These are phyloP conservation scores for Dothidotthia symphoricarpi DNA, from an alignment of 2,329 filamentous ascomycete genomes.

Conservation along the genomic window DNA sequence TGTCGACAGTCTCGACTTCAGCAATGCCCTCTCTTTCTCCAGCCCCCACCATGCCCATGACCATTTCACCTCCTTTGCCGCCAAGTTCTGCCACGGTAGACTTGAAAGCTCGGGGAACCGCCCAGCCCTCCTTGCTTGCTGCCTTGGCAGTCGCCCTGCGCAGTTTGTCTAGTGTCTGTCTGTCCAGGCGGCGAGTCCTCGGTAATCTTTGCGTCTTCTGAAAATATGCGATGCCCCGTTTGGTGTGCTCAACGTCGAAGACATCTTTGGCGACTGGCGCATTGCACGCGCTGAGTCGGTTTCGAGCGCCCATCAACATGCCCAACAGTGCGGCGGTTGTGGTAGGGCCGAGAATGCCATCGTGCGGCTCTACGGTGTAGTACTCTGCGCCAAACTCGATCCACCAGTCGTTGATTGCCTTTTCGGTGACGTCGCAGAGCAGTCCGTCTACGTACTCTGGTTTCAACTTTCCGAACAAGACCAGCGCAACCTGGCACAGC, in stretches of 20 bases:
- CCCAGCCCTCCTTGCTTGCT: slow-evolving; percentile 85
- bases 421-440: slow-evolving; percentile 90
- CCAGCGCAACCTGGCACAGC: slow-evolving; percentile 83
- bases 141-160: slow-evolving; percentile 86
- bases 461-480: slow-evolving; percentile 84
- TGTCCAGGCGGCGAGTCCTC: slow-evolving; percentile 75
- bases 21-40: slow-evolving; percentile 86
- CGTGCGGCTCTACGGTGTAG: slow-evolving; percentile 87
- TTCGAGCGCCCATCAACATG: slow-evolving; percentile 83
- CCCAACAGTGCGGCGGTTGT: slow-evolving; percentile 87
- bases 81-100: slow-evolving; percentile 91
- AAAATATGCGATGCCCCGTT: slow-evolving; percentile 81
- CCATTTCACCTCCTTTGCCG: slow-evolving; percentile 89
- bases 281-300: slow-evolving; percentile 79
- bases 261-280: slow-evolving; percentile 86
- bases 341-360: slow-evolving; percentile 88
- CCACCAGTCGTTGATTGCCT: slow-evolving; percentile 93
- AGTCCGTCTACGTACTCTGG: slow-evolving; percentile 87
- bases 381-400: slow-evolving; percentile 86
- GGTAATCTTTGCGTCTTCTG: slow-evolving; percentile 85
- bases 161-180: slow-evolving; percentile 75
- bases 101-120: slow-evolving; percentile 89
- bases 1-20: slow-evolving; percentile 87
- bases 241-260: slow-evolving; percentile 80
- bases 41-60: slow-evolving; percentile 85